Evolutionary conservation across 371 early-diverging fungal genomes (phyloP), one percentile per base, ranked within the genome.

Genomic region (Haplosporangium sp.): DNA sequence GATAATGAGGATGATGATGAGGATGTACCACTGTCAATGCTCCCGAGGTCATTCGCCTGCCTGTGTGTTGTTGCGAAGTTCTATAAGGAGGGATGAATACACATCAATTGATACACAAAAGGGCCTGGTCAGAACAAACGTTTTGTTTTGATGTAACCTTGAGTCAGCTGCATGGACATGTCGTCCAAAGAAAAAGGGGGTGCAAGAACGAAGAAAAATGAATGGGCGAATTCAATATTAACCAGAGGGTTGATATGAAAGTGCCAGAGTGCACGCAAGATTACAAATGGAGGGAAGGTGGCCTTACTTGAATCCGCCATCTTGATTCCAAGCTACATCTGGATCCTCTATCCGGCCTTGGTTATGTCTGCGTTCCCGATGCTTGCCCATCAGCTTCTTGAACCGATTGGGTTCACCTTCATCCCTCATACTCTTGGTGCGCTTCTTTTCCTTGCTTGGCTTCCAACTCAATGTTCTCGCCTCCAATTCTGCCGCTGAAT

Each of bases 361-460:
- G 52, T 61, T 16, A 38, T 51, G 54, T 3, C n/a, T 38, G 12
- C 36, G 40, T 20, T 54, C 63, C 12, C 67, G 67, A 43, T 40
- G 56, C 1, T 54, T 18, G 37, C 72, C 62, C 38, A 77, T 50
- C 6, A 77, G 23, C 55, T 61, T 71, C 42, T 68, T 58, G 45
- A 77, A 18, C 47, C 69, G 47, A 53, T 53, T 67, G 1, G 62
- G 61, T 14, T 77, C 79, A 6, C 68, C 79, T n/a, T 77, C 79
- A 42, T 77, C 79, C 23, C 77, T 18, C 55, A 71, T 62, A 11
- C 67, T 67, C 54, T 64, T 72, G 11, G 67, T 72, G 12, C 68
- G 59, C 48, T 60, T 61, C 23, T 65, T 74, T 16, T 40, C 61
- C 21, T 56, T 61, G 40, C 38, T n/a, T 5, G 4, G 29, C 29